Base-by-base conservation (phyloP, 441 rosid genomes). In the Bocquillonia castaneifolia region DNA sequence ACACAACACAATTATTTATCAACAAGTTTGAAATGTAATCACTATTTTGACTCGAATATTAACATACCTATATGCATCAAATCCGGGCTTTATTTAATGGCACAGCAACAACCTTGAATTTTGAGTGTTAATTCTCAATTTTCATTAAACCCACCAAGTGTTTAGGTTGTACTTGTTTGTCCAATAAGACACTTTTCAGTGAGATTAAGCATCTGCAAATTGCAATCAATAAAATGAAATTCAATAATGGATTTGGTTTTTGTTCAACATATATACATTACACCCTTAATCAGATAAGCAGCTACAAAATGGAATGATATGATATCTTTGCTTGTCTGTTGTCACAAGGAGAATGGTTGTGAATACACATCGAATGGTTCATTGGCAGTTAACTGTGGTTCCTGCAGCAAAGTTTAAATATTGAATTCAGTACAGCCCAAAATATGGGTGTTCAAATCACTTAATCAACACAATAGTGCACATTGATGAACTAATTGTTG, bases 341-440 rank as follows among this genome's bases (percentile, higher is more conserved):
- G n/a, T 84, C 78, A 92, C 69, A 92, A 73, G 77, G 78, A 73
- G 81, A 92, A 88, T 23, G 89, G 89, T 72, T 76, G 87, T 45
- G 80, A 63, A 72, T 88, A 90, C 71, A 86, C 96, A 80, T 90
- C 92, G 34, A 92, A 90, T 53, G 81, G 78, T 74, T 88, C 73
- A 44, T 77, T 85, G 17, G 95, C 86, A 59, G 96, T 88, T 34
- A 92, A 80, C 58, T 90, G 95, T 14, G 95, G 93, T 77, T 85
- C 95, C 98, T 88, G 89, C 82, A 82, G 63, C 39, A 68, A 66
- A 48, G 50, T 34, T 48, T 45, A 17, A 47, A 62, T 32, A 47
- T 23, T 34, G 39, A 22, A 32, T 8, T 72, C 50, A 66, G 67
- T 59, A 66, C 17, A 25, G 17, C 22, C 52, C 50, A 13, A 18